Base-by-base conservation (phyloP, 768 basidiomycete genomes). In the Exidia glandulosa region DNA sequence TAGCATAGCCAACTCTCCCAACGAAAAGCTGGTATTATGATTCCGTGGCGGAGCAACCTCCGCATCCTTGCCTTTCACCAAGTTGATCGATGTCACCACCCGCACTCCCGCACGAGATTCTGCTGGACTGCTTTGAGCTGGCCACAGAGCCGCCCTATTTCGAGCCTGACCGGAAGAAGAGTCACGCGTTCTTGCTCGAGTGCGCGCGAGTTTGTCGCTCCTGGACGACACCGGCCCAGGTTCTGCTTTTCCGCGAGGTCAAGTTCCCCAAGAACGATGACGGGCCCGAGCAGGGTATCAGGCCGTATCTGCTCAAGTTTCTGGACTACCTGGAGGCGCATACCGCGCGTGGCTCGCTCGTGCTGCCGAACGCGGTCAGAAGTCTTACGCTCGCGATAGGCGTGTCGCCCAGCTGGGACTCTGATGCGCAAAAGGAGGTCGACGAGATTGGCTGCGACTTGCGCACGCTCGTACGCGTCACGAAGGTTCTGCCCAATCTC, bases 171-270 rank as follows among this genome's bases (percentile, higher is more conserved):
- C 30, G 50, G 25, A 29, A 29, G 27, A 54, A 54, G 27, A 27
- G 50, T 14, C 50, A 54, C 50, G 25, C 14, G 25, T 54, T 86
- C 27, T 75, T 88, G 55, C 70, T 68, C 57, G 69, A 77, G 54
- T 85, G 80, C 65, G 73, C 85, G 2, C 78, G 88, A 52, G 85
- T 89, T 25, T 87, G 80, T 76, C 77, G 74, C 68, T 75, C 79
- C 29, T 89, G 88, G 87, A 81, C 85, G 1, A 64, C 71, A 16
- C 73, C 78, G 30, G 78, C 84, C 0, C 87, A 90, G 70, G 81
- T 77, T 60, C 76, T 86, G 19, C 74, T 89, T 48, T 89, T 88
- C 70, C 75, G 75, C 59, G 71, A 75, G 52, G 80, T 87, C 59
- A 73, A 31, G 27, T 54, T 54, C 27, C 50, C 50, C 2, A 27